Conservation (phyloP, 495 filamentous ascomycete genomes). For the Penicillium taxi region DNA sequence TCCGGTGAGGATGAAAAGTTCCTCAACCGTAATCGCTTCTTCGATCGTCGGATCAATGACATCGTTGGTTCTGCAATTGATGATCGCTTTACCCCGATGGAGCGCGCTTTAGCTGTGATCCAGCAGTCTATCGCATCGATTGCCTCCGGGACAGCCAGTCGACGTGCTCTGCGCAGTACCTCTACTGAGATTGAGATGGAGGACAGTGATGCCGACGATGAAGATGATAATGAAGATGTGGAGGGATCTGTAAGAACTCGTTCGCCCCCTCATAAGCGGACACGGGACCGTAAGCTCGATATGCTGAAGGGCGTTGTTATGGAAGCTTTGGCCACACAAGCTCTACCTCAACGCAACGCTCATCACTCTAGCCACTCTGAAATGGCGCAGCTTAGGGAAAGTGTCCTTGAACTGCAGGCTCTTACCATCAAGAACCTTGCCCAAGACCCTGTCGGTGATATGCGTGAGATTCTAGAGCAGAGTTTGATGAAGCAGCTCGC, state of each 20-base stretch:
- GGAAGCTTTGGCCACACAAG: constrained; percentile 64
- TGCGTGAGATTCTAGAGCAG: constrained; percentile 43
- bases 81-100: constrained; percentile 66
- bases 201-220: constrained; percentile 90
- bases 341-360: constrained; percentile 24
- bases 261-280: constrained; percentile 54
- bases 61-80: constrained; percentile 74
- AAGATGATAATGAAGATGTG: constrained; percentile 66
- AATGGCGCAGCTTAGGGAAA: constrained; percentile 47
- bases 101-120: constrained; percentile 66
- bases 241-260: constrained; percentile 40
- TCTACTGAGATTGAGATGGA: constrained; percentile 57
- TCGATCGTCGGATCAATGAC: constrained; percentile 79
- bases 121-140: constrained; percentile 55
- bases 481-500: constrained; percentile 33
- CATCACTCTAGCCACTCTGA: constrained; percentile 31
- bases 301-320: constrained; percentile 73
- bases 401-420: constrained; percentile 51
- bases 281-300: constrained; percentile 69
- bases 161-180: constrained; percentile 44
- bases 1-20: constrained; percentile 76
- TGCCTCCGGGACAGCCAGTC: constrained; percentile 29
- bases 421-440: constrained; percentile 32
- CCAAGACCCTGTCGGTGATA: constrained; percentile 31
- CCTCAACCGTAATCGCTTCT: constrained; percentile 65